A percentile compares a stretch with the other conserved stretches of the same genome.
These are phyloP conservation scores for Cladosporium sp. DNA, from an alignment of 2,329 filamentous ascomycete species.

Conservation along the genomic window DNA sequence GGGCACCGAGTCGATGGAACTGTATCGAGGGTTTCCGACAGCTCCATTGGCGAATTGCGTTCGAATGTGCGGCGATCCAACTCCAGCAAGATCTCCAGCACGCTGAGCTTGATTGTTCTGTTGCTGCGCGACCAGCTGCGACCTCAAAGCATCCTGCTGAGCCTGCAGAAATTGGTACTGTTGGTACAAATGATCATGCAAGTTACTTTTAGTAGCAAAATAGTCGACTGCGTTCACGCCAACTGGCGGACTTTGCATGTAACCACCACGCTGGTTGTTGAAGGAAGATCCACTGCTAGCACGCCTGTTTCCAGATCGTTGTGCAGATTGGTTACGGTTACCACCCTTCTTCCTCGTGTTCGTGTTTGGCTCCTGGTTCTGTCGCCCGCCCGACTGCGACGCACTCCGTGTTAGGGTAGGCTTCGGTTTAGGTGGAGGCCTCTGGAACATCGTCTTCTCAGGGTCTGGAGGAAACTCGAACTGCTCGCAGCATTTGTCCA, in stretches of 20 bases:
- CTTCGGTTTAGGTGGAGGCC: constrained; percentile 53
- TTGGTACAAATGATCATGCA: constrained; percentile 47
- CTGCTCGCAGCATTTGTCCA: constrained; percentile 80
- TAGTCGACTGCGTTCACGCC: constrained; percentile 36
- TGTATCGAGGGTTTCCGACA: constrained; percentile 23
- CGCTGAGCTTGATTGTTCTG: constrained; percentile 34
- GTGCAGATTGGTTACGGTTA: constrained; percentile 45
- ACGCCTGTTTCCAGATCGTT: constrained; percentile 49
- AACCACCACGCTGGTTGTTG: constrained; percentile 34
- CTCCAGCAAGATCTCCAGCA: constrained; percentile 33
- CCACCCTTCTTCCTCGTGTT: constrained; percentile 31
- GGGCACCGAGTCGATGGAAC: constrained; percentile 28
- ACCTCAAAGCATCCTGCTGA: constrained; percentile 33
- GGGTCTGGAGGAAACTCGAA: constrained; percentile 78
- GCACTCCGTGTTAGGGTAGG: constrained; percentile 48
- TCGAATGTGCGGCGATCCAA: constrained; percentile 37
- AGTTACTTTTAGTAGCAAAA: constrained; percentile 37
- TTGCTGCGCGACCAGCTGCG: constrained; percentile 41
- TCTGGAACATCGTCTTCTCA: constrained; percentile 54
- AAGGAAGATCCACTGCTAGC: constrained; percentile 55
- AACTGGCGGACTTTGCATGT: constrained; percentile 41
- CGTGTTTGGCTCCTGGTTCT: constrained; percentile 42
- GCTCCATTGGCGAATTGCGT: constrained; percentile 26
- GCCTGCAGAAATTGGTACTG: constrained; percentile 38
- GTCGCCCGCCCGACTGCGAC: constrained; percentile 38